phyloP scores from a whole-genome alignment of 2,329 filamentous ascomycete species.

The Huntiella savannae region DNA sequence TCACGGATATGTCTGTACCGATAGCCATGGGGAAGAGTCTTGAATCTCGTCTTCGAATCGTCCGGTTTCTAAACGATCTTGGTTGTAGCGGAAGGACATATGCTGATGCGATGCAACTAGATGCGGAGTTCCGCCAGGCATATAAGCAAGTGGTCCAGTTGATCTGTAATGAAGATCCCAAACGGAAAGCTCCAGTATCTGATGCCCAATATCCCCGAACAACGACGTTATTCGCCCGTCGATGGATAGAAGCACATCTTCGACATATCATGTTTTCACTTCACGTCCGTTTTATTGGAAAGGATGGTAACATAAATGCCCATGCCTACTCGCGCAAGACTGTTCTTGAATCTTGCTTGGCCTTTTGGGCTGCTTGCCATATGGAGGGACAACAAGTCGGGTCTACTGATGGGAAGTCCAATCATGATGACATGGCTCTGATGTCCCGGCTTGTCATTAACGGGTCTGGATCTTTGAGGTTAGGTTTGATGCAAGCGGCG shows the following conservation, averaged over 20 bases:
- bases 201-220: slow-evolving; percentile 14
- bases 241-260: slow-evolving; percentile 30
- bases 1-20: slow-evolving; percentile 23
- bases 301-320: slow-evolving; percentile 22
- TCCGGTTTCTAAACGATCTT: slow-evolving; percentile 26
- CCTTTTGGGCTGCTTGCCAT: slow-evolving; percentile 24
- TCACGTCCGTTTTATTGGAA: slow-evolving; percentile 32
- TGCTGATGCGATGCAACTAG: slow-evolving; percentile 25
- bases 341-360: slow-evolving; percentile 27
- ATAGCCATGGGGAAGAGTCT: slow-evolving; percentile 26
- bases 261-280: slow-evolving; percentile 35
- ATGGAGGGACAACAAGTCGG: too few relatives aligned
- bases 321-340: slow-evolving; percentile 33
- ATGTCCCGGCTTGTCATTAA: slow-evolving; percentile 22
- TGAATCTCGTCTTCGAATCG: slow-evolving; percentile 23
- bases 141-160: slow-evolving; percentile 24
- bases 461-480: slow-evolving; percentile 24
- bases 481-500: slow-evolving; percentile 18
- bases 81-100: slow-evolving; percentile 20
- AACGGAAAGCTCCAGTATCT: too few relatives aligned
- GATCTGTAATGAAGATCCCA: slow-evolving; percentile 13
- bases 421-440: slow-evolving; percentile 14
- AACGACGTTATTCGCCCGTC: slow-evolving; percentile 20
- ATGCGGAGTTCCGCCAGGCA: slow-evolving; percentile 21
- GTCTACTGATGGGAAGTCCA: slow-evolving; percentile 2